Conservation (phyloP, 139 green algal genomes). For the Asterochloris sp. region DNA sequence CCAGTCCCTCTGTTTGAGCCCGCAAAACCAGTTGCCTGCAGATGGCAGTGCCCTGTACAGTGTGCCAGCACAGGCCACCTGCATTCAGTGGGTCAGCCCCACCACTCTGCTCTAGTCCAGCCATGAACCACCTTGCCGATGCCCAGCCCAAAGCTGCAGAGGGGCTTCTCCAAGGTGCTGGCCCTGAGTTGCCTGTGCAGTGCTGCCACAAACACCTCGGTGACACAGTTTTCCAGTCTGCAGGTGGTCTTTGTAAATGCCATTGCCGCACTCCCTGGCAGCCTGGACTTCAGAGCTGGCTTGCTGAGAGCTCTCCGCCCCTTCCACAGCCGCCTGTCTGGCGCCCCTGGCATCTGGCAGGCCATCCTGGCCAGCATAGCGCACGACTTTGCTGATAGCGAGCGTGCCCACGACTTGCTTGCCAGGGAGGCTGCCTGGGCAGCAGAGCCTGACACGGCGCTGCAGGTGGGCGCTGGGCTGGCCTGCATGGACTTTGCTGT, state of each 20-base stretch:
- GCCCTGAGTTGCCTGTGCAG: not conserved
- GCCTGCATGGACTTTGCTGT: not conserved
- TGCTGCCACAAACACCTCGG: not conserved
- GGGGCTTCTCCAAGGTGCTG: not conserved
- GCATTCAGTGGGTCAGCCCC: not conserved
- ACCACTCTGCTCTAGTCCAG: not conserved
- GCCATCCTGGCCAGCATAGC: conserved; percentile 48
- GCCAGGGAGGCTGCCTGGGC: conserved; percentile 29
- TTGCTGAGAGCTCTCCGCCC: conserved; percentile 55
- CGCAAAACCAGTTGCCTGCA: not conserved
- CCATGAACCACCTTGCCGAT: not conserved
- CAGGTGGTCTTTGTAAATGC: conserved; percentile 34
- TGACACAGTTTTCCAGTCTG: not conserved
- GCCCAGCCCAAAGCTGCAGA: not conserved
- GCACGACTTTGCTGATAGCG: conserved; percentile 40
- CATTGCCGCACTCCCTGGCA: conserved; percentile 35
- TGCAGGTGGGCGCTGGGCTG: not conserved
- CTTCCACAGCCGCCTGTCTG: conserved; percentile 43
- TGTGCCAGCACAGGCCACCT: not conserved
- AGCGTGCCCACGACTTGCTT: conserved; percentile 53
- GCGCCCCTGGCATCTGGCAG: conserved; percentile 28
- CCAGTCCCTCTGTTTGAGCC: not conserved
- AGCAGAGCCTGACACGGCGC: not conserved
- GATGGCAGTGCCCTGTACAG: not conserved
- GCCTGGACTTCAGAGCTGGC: conserved; percentile 32